Base-by-base conservation (phyloP, 2,329 filamentous ascomycete species). In the Colletotrichum nymphaeae region DNA sequence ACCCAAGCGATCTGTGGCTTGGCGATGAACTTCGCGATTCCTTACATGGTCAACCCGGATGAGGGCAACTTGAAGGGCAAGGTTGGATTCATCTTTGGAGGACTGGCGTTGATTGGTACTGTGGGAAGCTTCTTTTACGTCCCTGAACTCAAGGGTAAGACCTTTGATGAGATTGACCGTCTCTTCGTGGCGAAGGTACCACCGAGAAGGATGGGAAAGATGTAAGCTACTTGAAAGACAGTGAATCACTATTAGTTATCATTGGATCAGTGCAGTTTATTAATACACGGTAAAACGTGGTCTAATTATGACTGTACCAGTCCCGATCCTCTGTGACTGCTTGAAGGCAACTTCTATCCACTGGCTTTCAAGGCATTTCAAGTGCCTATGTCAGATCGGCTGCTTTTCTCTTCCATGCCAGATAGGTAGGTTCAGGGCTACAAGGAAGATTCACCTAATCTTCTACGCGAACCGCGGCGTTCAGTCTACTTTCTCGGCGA, bases 1-100 rank as follows among this genome's bases (percentile, higher is more conserved):
- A 78, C 82, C 1, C 84, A 86, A 69, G 84, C 81, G 0, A 76
- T 84, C 0, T 73, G 84, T 0, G 83, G 84, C 4, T 80, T 82
- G 0, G 46, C 77, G 30, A 81, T 80, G 66, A 76, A 75, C 0
- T 76, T 80, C 0, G 77, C 79, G 0, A 81, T 79, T 0, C 81
- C 81, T 0, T 76, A 77, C 57, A 59, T 78, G 26, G 74, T 79
- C 4, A 78, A 78, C 32, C 75, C 77, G 0, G 78, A 78, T 0
- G 77, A 82, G 46, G 80, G 76, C 1, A 79, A 83, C 57, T 76
- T 79, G 72, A 78, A 78, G 22, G 81, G 80, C 0, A 83, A 83
- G 62, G 77, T 80, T 0, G 78, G 73, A 0, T 78, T 77, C 57
- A 70, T 79, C n/a, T 77, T 74, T 37, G 75, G 73, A 0, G 75